Evolutionary conservation across 208 protist species (phyloP).

Genomic region (Trypanosomatidae sp.): DNA sequence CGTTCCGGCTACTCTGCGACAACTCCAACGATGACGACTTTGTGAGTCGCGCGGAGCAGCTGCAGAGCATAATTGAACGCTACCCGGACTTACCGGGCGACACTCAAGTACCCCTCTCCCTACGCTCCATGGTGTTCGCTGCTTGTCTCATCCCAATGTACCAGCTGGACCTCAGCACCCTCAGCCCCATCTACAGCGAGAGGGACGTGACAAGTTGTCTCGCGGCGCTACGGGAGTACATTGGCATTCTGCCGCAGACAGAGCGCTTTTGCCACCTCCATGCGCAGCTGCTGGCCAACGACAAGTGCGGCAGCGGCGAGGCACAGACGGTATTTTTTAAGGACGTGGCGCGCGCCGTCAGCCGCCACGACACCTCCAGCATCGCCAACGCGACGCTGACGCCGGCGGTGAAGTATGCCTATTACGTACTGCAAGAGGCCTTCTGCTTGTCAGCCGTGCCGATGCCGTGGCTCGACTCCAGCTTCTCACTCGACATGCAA

Average conservation of each 20-base stretch:
- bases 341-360: slow-evolving; percentile 36
- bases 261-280: slow-evolving; percentile 68
- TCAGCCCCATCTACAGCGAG: slow-evolving; percentile 26
- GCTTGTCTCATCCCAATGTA: slow-evolving; percentile 50
- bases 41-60: slow-evolving; percentile 28
- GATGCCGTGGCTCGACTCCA: slow-evolving; percentile 61
- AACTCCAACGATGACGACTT: slow-evolving; percentile 43
- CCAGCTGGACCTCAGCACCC: slow-evolving; percentile 26
- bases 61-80: slow-evolving; percentile 31
- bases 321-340: slow-evolving; percentile 41
- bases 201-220: slow-evolving; percentile 30
- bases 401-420: slow-evolving; percentile 62
- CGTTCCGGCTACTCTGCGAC: slow-evolving; percentile 30
- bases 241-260: slow-evolving; percentile 40
- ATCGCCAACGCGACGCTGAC: slow-evolving; percentile 33
- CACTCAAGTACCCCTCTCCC: slow-evolving; percentile 39
- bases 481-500: slow-evolving; percentile 34
- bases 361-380: slow-evolving; percentile 16
- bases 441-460: slow-evolving; percentile 48
- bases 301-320: slow-evolving; percentile 31
- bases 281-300: slow-evolving; percentile 57
- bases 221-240: slow-evolving; percentile 20
- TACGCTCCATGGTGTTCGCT: slow-evolving; percentile 57
- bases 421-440: slow-evolving; percentile 74
- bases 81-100: slow-evolving; percentile 31